Conservation (phyloP, 2,329 filamentous ascomycete species). For the Aspergillus costaricaensis region DNA sequence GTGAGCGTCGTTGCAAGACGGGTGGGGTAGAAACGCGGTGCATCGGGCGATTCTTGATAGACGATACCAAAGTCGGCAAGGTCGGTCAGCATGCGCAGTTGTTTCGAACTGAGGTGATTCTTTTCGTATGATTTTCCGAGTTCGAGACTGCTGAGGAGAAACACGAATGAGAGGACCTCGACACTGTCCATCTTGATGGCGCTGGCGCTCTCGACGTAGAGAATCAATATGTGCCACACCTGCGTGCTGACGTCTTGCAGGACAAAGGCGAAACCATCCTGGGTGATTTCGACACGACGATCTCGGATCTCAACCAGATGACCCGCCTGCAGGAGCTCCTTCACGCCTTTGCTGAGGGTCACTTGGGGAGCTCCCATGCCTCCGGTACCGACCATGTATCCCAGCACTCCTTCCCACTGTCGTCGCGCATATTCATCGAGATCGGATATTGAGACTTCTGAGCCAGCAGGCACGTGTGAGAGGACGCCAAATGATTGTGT, state of each 20-base stretch:
- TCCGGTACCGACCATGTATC: constrained; percentile 77
- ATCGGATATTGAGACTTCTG: constrained; percentile 67
- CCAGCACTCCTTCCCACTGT: constrained; percentile 94
- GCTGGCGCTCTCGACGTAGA: constrained; percentile 86
- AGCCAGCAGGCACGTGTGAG: constrained; percentile 63
- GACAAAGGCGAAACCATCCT: constrained; percentile 91
- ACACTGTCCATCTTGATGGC: constrained; percentile 78
- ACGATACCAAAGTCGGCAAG: constrained; percentile 92
- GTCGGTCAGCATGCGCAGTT: constrained; percentile 85
- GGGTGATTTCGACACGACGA: constrained; percentile 72
- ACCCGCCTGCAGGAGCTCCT: constrained; percentile 77
- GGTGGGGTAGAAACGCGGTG: constrained; percentile 76
- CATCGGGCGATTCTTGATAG: constrained; percentile 58
- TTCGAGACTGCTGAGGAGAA: constrained; percentile 90
- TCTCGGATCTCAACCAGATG: constrained; percentile 70
- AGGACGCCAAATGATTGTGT: constrained; percentile 91
- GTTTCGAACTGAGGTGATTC: constrained; percentile 74
- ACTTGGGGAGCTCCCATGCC: constrained; percentile 51
- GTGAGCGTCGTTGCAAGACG: constrained; percentile 92
- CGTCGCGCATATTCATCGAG: constrained; percentile 82
- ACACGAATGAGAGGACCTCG: constrained; percentile 93
- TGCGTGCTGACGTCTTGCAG: constrained; percentile 95
- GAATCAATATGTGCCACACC: constrained; percentile 90
- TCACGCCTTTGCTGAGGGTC: constrained; percentile 73
- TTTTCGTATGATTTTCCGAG: constrained; percentile 90